A percentile compares a stretch with the other conserved stretches of the same genome.
phyloP scores from a whole-genome alignment of 2,329 filamentous ascomycete species.

The Moelleriella libera region DNA sequence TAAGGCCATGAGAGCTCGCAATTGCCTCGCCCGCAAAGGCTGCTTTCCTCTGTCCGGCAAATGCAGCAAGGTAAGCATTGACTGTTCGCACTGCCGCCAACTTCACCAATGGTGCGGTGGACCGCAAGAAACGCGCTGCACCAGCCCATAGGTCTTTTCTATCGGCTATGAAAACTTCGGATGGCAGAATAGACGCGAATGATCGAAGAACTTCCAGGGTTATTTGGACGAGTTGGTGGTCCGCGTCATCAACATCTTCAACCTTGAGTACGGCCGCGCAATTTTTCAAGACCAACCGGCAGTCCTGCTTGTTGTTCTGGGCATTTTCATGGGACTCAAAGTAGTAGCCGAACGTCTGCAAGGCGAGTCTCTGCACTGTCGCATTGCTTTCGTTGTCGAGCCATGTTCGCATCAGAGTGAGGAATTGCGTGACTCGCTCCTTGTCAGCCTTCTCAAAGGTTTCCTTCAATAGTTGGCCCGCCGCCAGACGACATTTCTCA shows the following conservation, averaged over 20 bases:
- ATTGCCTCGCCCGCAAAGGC: constrained; percentile 39
- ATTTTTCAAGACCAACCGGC: constrained; percentile 44
- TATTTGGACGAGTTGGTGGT: constrained; percentile 63
- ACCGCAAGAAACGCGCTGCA: constrained; percentile 55
- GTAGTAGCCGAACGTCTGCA: constrained; percentile 74
- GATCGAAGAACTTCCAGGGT: constrained; percentile 56
- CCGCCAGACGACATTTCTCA: constrained; percentile 70
- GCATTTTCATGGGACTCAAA: constrained; percentile 53
- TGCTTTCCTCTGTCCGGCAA: constrained; percentile 48
- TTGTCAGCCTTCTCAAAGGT: constrained; percentile 67
- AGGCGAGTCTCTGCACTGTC: constrained; percentile 55
- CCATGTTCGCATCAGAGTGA: constrained; percentile 61
- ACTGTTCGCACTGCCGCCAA: constrained; percentile 61
- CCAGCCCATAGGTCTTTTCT: constrained; percentile 56
- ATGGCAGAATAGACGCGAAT: constrained; percentile 52
- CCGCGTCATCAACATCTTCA: constrained; percentile 35
- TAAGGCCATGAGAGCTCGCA: constrained; percentile 55
- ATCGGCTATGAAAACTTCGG: constrained; percentile 44
- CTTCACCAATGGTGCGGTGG: constrained; percentile 62
- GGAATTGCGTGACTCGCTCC: constrained; percentile 56
- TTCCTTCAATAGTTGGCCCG: constrained; percentile 64
- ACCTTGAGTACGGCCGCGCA: constrained; percentile 38
- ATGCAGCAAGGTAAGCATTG: constrained; percentile 65
- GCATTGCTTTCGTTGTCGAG: constrained; percentile 59
- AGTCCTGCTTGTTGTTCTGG: constrained; percentile 51